phyloP scores from a whole-genome alignment of 495 filamentous ascomycete species.

The Aspergillus ellipticus region DNA sequence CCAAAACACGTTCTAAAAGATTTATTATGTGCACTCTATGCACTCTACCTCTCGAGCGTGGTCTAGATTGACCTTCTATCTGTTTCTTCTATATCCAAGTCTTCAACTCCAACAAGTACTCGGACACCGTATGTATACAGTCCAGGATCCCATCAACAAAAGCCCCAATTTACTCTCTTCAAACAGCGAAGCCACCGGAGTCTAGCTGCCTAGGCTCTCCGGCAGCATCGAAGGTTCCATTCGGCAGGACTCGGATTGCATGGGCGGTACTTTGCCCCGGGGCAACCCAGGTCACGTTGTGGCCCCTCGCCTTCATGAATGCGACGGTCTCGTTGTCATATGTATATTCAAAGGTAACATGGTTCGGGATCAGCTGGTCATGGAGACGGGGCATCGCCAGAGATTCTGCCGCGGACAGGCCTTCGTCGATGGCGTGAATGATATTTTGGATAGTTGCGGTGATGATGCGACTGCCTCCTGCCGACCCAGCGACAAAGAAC shows the following conservation, averaged over 20 bases:
- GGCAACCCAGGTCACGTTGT: conserved; percentile 72
- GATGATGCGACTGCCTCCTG: conserved; percentile 86
- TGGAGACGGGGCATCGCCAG: conserved; percentile 69
- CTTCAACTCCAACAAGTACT: too few species aligned
- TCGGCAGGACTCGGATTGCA: conserved; percentile 57
- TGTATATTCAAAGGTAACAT: conserved; percentile 64
- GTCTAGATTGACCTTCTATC: too few species aligned
- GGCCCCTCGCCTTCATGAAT: conserved; percentile 58
- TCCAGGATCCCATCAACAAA: neutral
- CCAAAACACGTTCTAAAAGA: too few species aligned
- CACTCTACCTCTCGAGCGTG: too few species aligned
- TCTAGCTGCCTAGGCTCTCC: conserved; percentile 74
- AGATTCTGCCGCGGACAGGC: conserved; percentile 53
- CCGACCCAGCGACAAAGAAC: conserved; percentile 69
- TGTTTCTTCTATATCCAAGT: too few species aligned
- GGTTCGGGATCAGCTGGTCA: conserved; percentile 76
- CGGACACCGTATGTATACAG: neutral
- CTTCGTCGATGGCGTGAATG: conserved; percentile 66
- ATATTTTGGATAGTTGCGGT: conserved; percentile 76
- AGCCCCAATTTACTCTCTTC: conserved; percentile 2
- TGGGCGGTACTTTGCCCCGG: conserved; percentile 68
- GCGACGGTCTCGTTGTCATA: conserved; percentile 65
- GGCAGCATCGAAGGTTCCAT: conserved; percentile 75
- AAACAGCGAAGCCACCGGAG: conserved; percentile 69
- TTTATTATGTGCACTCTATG: too few species aligned